phyloP scores from a whole-genome alignment of 352 stramenopile genomes.

The Pythium dissimile region DNA sequence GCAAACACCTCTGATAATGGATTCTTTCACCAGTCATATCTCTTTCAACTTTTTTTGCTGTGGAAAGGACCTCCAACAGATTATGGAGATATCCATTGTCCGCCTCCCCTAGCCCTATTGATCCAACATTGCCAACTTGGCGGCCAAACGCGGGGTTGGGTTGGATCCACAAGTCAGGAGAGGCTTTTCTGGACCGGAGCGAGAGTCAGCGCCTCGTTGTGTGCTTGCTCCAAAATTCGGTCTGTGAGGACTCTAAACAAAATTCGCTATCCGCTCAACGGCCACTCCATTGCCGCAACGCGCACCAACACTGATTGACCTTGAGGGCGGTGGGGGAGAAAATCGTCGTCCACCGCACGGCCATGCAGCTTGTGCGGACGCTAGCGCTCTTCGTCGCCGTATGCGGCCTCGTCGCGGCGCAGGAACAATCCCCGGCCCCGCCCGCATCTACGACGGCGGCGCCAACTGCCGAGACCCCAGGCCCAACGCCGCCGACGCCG shows the following conservation, averaged over 20 bases:
- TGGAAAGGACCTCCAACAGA: background rate
- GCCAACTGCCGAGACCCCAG: background rate
- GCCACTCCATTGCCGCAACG: no score
- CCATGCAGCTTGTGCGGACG: constrained; percentile 16
- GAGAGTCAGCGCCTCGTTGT: constrained; percentile 12
- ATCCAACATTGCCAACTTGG: no score
- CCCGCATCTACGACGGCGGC: constrained; percentile 1
- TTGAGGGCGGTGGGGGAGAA: no score
- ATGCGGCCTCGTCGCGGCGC: background rate
- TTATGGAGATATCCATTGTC: background rate
- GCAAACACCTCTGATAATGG: background rate
- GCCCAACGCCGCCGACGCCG: background rate
- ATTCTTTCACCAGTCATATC: background rate
- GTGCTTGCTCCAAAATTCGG: background rate
- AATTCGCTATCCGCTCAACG: no score
- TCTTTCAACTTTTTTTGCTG: background rate
- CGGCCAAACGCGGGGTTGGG: background rate
- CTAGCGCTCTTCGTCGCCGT: constrained; percentile 11
- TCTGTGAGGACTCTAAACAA: no score
- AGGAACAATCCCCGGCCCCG: constrained; percentile 7
- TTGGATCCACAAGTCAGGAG: no score
- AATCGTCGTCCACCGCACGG: background rate
- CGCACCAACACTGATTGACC: no score
- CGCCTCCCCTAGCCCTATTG: background rate
- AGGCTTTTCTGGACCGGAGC: constrained; percentile 6